Conservation (phyloP, 441 rosid species). For the Jatropha podagrica region DNA sequence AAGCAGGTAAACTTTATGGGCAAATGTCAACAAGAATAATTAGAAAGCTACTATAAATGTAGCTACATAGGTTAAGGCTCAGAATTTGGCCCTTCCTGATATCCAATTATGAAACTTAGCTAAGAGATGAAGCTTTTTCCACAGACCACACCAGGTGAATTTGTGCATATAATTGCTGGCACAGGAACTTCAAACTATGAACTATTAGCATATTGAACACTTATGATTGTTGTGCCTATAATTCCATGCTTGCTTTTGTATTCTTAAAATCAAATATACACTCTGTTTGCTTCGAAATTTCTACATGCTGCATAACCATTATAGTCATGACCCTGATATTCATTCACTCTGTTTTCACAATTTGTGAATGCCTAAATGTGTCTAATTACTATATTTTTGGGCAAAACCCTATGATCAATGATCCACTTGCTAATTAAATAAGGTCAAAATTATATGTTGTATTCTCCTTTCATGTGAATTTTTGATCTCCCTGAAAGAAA, state of each 20-base stretch:
- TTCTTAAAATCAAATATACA: not conserved
- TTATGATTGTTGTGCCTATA: not conserved
- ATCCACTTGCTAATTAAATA: not conserved
- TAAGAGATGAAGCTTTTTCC: not conserved
- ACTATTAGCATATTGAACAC: not conserved
- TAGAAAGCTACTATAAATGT: not conserved
- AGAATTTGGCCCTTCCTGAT: conserved; percentile 2
- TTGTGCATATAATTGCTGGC: not conserved
- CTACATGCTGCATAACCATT: not conserved
- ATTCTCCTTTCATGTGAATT: not conserved
- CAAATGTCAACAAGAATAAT: not conserved
- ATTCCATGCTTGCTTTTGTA: not conserved
- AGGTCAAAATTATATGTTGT: not conserved
- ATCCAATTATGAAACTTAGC: conserved; percentile 4
- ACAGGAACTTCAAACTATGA: conserved; percentile 1
- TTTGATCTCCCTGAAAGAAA: not conserved
- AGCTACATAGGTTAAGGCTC: not conserved
- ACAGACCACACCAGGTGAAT: not conserved
- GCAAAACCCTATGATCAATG: not conserved
- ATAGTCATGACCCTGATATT: not conserved
- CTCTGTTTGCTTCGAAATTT: not conserved
- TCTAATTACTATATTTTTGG: not conserved
- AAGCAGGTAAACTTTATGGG: conserved; percentile 56
- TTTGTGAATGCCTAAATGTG: not conserved
- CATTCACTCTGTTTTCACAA: not conserved